A percentile compares a stretch with the other conserved stretches of the same genome.
Evolutionary conservation across 176 grass and related monocot species (phyloP).

Genomic region (Poa pratensis): DNA sequence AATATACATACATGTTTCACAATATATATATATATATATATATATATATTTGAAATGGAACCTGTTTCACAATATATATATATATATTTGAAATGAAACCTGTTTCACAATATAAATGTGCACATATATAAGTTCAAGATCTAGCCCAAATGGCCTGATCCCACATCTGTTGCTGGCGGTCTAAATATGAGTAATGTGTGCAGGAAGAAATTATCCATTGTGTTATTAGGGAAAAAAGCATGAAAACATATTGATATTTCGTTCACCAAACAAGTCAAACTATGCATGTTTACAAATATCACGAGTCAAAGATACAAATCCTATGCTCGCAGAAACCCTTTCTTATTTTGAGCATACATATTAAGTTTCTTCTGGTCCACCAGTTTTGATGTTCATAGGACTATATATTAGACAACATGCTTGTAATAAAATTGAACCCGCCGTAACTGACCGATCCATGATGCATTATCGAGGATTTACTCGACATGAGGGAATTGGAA

Average conservation of each 20-base stretch:
- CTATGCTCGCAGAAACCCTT: background rate
- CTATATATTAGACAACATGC: background rate
- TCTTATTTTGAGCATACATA: background rate
- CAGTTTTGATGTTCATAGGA: background rate
- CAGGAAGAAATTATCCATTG: background rate
- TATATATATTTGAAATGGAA: too few species aligned
- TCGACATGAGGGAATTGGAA: background rate
- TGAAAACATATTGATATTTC: background rate
- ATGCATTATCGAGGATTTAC: background rate
- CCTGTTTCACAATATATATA: too few species aligned
- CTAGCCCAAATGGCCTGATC: background rate
- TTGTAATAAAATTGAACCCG: background rate
- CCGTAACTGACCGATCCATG: background rate
- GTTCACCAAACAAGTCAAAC: background rate
- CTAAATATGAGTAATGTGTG: background rate
- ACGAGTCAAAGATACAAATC: background rate
- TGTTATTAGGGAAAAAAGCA: background rate
- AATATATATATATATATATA: too few species aligned
- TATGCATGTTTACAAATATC: background rate
- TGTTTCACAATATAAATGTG: background rate
- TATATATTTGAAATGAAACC: background rate
- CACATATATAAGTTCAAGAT: background rate
- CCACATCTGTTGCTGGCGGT: background rate
- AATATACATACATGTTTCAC: too few species aligned
- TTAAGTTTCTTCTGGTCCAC: background rate